Evolutionary conservation across 148 eudicot species (phyloP), one percentile per base, ranked within the genome.

Genomic region (Selenicereus undatus): DNA sequence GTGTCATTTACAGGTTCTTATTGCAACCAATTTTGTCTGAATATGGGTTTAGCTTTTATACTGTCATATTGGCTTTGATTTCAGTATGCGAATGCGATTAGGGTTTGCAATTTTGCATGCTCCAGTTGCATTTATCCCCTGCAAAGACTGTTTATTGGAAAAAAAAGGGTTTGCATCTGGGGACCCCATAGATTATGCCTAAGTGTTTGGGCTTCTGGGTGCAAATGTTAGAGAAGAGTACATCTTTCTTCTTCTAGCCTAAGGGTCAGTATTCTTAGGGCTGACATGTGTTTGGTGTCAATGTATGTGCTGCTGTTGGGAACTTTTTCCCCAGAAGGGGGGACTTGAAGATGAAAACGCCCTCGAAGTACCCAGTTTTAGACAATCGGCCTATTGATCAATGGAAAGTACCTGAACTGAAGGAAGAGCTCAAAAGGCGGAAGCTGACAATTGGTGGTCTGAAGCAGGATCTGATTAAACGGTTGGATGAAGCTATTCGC

Each of bases 371-470:
- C 79, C 90, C 92, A 22, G 86, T 88, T 60, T 89, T 96, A 51
- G 93, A 91, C 48, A 88, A 92, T 77, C 89, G 90, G 42, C 92
- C 99, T 56, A 91, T 93, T 76, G 94, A 96, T 82, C 91, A 93
- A 76, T 96, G 93, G 97, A 96, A 86, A 86, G 99, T 96, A 26
- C 87, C 98, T 1, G 99, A 93, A 85, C 85, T 93, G 74, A 96
- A 88, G 86, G 98, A 96, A 80, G 99, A 96, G 83, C 99, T 96
- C 27, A 96, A 83, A 88, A 92, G 84, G 71, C 89, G 98, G 35
- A 93, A 85, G 86, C 84, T 96, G 89, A 79, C 80, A 0, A 88
- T 88, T 11, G 90, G 76, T 83, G 99, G 99, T 65, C 87, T 93
- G 91, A 96, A 96, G 80, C 94, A 90, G 58, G 98, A 96, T 58